A percentile compares a stretch with the other conserved stretches of the same genome.
Evolutionary conservation across 805 yeast species (phyloP).

Genomic region (Candida pini): DNA sequence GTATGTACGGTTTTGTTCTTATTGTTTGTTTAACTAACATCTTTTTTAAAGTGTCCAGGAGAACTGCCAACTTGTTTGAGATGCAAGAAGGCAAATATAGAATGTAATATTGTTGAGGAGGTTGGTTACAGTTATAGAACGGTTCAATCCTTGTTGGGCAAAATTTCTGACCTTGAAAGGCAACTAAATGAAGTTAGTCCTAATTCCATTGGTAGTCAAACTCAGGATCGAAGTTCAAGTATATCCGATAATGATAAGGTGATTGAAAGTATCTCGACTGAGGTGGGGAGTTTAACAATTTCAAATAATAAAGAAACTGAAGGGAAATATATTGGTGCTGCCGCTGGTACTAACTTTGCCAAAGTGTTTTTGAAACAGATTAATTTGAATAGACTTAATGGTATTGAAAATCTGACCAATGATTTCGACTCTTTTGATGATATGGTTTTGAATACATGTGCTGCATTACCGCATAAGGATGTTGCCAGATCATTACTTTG

Average conservation of each 20-base stretch:
- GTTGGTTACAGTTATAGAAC: constrained; percentile 20
- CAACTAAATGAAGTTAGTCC: constrained; percentile 4
- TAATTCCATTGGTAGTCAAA: constrained; percentile 1
- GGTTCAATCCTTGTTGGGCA: constrained; percentile 10
- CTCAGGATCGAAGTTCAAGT: background rate
- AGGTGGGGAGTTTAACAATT: constrained; percentile 21
- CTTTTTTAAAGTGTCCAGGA: constrained; percentile 20
- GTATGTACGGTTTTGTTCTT: background rate
- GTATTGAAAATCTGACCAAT: constrained; percentile 1
- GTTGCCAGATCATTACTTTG: constrained; percentile 10
- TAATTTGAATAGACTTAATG: constrained; percentile 12
- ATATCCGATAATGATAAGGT: constrained; percentile 7
- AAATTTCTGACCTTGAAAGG: constrained; percentile 12
- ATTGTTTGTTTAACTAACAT: background rate
- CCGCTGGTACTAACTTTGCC: constrained; percentile 23
- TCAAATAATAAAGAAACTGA: constrained; percentile 7
- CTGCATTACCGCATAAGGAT: constrained; percentile 15
- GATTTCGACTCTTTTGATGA: constrained; percentile 15
- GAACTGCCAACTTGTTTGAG: constrained; percentile 18
- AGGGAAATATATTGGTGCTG: constrained; percentile 24
- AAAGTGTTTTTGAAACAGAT: constrained; percentile 17
- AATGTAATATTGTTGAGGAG: constrained; percentile 18
- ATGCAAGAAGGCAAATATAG: constrained; percentile 12
- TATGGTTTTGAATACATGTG: constrained; percentile 15
- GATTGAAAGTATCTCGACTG: constrained; percentile 20